Evolutionary conservation across 1,284 basidiomycete species (phyloP).

Genomic region (Trichosporon asahii): DNA sequence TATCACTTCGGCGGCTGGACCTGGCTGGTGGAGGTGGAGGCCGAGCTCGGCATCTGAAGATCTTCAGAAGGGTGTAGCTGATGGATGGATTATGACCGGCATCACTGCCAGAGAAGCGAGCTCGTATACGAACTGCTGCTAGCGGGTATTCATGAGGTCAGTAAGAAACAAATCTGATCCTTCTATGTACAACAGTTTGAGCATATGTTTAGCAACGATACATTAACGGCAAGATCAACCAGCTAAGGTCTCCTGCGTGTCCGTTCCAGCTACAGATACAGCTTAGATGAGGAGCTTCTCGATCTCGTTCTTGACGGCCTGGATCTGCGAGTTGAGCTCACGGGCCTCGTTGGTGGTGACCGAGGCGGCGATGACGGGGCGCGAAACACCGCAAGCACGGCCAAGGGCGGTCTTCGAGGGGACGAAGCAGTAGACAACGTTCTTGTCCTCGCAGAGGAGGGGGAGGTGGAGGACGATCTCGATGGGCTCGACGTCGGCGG

Average conservation of each 20-base stretch:
- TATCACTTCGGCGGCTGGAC: neutral
- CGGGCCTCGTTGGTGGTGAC: conserved; percentile 94
- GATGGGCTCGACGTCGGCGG: conserved; percentile 95
- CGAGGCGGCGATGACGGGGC: conserved; percentile 92
- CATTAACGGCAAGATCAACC: neutral
- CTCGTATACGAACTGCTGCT: too few species aligned
- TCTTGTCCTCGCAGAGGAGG: conserved; percentile 99
- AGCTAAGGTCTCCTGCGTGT: conserved; percentile 1
- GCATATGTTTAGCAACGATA: neutral
- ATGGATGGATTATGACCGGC: too few species aligned
- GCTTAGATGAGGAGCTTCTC: conserved; percentile 66
- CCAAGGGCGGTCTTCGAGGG: conserved; percentile 61
- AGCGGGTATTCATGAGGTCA: too few species aligned
- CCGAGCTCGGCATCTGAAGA: neutral
- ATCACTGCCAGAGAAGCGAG: too few species aligned
- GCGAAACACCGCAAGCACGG: conserved; percentile 90
- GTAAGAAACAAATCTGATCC: neutral
- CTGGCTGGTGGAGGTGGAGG: neutral
- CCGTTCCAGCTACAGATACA: neutral
- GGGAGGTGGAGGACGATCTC: conserved; percentile 98
- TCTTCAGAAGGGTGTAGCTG: too few species aligned
- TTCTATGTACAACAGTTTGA: too few species aligned
- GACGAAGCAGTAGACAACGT: conserved; percentile 62
- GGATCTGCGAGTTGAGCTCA: conserved; percentile 87
- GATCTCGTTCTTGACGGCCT: conserved; percentile 81